A percentile compares a stretch with the other conserved stretches of the same genome.
Evolutionary conservation across 169 alveolate species (phyloP).

Genomic region (Eimeria acervulina): DNA sequence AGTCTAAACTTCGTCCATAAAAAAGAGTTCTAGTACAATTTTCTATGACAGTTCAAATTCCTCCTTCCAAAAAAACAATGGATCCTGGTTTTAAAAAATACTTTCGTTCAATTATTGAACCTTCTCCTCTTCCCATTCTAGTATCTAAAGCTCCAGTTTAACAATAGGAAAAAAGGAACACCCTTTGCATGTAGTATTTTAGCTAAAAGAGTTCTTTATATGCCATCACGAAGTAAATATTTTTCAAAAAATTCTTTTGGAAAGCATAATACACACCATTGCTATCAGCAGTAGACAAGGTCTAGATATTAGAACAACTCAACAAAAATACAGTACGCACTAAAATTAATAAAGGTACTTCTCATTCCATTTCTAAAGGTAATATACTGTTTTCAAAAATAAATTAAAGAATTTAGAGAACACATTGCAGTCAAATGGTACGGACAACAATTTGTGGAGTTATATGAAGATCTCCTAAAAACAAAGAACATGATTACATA

Average conservation of each 20-base stretch:
- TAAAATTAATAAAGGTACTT: background rate
- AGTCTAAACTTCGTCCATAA: too few relatives aligned
- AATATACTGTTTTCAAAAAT: slow-evolving; percentile 43
- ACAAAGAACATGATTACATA: slow-evolving; percentile 17
- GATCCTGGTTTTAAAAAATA: slow-evolving; percentile 83
- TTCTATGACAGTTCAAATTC: too few relatives aligned
- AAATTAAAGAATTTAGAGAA: too few relatives aligned
- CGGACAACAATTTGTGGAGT: too few relatives aligned
- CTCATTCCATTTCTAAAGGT: background rate
- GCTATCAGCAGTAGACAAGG: too few relatives aligned
- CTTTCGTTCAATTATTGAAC: slow-evolving; percentile 60
- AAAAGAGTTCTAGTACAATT: too few relatives aligned
- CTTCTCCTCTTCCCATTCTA: slow-evolving; percentile 87
- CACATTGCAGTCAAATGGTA: too few relatives aligned
- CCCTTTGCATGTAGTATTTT: too few relatives aligned
- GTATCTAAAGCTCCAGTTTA: too few relatives aligned
- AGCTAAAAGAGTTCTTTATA: slow-evolving; percentile 18
- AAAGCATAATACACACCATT: too few relatives aligned
- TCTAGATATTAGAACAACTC: slow-evolving; percentile 7
- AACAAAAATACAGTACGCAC: background rate
- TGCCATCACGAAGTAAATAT: background rate
- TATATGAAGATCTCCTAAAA: slow-evolving; percentile 73
- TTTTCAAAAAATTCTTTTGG: background rate
- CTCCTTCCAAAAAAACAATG: too few relatives aligned
- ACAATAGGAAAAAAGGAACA: too few relatives aligned